phyloP scores from a whole-genome alignment of 2,329 filamentous ascomycete species.

The Ilyonectria mors-panacis region DNA sequence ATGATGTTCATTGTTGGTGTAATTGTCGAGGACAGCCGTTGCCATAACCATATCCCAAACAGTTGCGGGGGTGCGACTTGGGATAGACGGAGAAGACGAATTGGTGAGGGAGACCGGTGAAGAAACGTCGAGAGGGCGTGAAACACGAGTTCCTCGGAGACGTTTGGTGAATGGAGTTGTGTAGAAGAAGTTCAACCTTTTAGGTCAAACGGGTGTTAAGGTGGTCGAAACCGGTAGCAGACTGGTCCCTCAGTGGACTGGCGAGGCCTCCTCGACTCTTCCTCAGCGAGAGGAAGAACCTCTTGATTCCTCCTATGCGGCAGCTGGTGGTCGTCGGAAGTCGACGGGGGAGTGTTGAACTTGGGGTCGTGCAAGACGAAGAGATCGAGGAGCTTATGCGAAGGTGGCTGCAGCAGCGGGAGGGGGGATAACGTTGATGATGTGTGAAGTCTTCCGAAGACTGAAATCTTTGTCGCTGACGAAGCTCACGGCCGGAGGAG shows the following conservation, averaged over 20 bases:
- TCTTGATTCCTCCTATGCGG: constrained; percentile 99
- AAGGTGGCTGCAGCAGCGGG: constrained; percentile 63
- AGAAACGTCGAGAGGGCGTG: constrained; percentile 14
- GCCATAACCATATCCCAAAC: constrained; percentile 76
- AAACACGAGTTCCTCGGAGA: constrained; percentile 26
- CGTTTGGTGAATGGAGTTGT: constrained; percentile 27
- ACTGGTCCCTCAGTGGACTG: constrained; percentile 91
- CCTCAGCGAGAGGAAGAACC: constrained; percentile 99
- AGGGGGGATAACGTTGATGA: constrained; percentile 76
- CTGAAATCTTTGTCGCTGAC: constrained; percentile 80
- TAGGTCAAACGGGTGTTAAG: constrained; percentile 76
- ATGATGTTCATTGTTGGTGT: constrained; percentile 66
- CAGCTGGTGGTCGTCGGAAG: constrained; percentile 84
- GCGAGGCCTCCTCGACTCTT: constrained; percentile 99
- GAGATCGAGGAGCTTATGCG: constrained; percentile 65
- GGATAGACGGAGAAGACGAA: constrained; percentile 34
- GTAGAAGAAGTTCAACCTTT: constrained; percentile 38
- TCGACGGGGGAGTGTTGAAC: constrained; percentile 67
- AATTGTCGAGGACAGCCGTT: constrained; percentile 70
- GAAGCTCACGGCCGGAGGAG: constrained; percentile 73
- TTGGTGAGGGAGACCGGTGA: constrained; percentile 18
- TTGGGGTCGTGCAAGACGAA: constrained; percentile 65
- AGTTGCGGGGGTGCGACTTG: constrained; percentile 40
- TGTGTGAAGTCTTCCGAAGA: constrained; percentile 74
- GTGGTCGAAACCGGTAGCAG: constrained; percentile 95